Base-by-base conservation (phyloP, 495 filamentous ascomycete genomes). In the Aspergillus cristatus region DNA sequence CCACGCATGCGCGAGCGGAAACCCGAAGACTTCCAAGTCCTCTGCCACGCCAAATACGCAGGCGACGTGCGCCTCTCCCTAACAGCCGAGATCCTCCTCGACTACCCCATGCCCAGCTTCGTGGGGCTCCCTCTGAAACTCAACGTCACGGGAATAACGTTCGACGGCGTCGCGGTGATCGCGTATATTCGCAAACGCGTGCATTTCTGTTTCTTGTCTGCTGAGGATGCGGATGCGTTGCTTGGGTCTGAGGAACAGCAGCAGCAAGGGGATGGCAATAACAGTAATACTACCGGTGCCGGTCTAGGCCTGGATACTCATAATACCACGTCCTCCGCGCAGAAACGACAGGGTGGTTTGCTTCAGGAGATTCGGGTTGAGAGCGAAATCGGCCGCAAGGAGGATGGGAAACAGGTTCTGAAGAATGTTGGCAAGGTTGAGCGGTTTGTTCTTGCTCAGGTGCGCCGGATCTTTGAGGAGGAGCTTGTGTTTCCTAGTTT, bases 341-440 rank as follows among this genome's bases (percentile, higher is more conserved):
- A 45, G 28, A 67, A 71, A 15, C 74, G 71, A 34, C 57, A 81
- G 30, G 86, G 85, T 7, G 82, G 86, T 0, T 51, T 96, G 43
- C 58, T 97, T 35, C 82, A 88, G 62, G 86, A 97, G 59, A 94
- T 97, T 43, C 76, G 81, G 39, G 91, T 98, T 1, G 91, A 98
- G 52, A 97, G 88, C 54, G 93, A 96, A 65, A 98, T 98, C 53
- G 91, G 91, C 2, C 75, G 90, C 53, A 78, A 84, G 47, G 87
- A 87, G 51, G 80, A 84, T 40, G 86, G 86, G 20, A 94, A 89
- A 62, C 88, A 94, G 60, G 87, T 88, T 22, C 62, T 98, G 18
- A 97, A 95, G 68, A 98, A 98, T 60, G 88, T 98, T 26, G 89
- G 93, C 13, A 98, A 98, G 65, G 91, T 98, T 26, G 91, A 98